Conservation (phyloP, 345 rosid genomes). For the Pseudoturritis turrita region DNA sequence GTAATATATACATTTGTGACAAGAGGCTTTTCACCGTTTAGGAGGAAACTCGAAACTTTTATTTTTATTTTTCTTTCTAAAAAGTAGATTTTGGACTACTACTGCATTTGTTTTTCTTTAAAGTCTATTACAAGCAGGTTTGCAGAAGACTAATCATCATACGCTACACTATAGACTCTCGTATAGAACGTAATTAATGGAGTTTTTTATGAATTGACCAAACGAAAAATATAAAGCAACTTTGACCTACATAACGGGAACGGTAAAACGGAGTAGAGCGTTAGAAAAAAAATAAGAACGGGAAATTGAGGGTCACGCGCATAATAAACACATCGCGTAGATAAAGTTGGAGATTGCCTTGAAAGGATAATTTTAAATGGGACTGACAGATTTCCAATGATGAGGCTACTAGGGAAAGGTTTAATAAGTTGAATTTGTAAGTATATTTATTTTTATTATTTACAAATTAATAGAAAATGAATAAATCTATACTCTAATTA, state of each 20-base stretch:
- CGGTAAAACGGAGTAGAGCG: background rate
- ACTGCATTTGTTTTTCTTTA: background rate
- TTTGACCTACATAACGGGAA: constrained; percentile 11
- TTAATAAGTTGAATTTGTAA: background rate
- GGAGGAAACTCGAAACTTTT: background rate
- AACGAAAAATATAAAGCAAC: background rate
- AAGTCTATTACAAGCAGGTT: background rate
- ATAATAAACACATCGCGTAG: background rate
- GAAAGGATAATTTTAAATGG: constrained; percentile 19
- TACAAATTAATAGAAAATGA: background rate
- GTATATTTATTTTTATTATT: background rate
- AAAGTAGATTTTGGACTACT: background rate
- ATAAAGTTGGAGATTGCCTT: constrained; percentile 19
- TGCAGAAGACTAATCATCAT: constrained; percentile 26
- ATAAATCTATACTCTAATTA: background rate
- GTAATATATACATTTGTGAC: background rate
- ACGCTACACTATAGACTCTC: background rate
- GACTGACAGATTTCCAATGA: constrained; percentile 26
- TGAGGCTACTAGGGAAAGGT: constrained; percentile 10
- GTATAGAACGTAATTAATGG: background rate
- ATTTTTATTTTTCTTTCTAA: background rate
- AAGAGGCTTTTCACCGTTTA: background rate
- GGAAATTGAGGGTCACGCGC: constrained; percentile 17
- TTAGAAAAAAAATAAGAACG: background rate
- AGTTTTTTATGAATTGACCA: constrained; percentile 11